Evolutionary conservation across 805 yeast genomes (phyloP), one percentile per base, ranked within the genome.

Genomic region (Saccharomycopsis capsularis): DNA sequence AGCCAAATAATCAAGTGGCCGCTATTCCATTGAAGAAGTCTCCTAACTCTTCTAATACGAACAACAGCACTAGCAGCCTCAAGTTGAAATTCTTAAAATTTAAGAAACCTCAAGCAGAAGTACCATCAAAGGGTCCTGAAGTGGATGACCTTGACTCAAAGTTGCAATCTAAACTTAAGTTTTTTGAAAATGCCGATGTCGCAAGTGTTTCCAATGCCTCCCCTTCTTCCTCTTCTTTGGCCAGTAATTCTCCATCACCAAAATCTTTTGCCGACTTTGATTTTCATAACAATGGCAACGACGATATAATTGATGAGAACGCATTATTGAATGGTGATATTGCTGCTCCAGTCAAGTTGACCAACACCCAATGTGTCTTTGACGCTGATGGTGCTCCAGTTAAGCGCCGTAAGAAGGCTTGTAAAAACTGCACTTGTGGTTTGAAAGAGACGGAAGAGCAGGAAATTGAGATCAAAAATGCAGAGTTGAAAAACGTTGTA

Each of bases 371-470:
- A 34, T 53, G 54, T 39, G 47, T 44, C 23, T 53, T 53, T 16
- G 54, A 50, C 29, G 51, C 46, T 66, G 16, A 45, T 38, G 40
- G 69, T 61, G 42, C 80, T 79, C 34, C 76, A 74, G 57, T 46
- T 9, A 52, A 52, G 22, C 42, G 75, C 67, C 76, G 95, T 63
- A 79, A 91, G 70, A 88, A 82, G 68, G 99, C 99, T 0, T 93
- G 99, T 71, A 93, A 90, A 68, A 96, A 93, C 67, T 93, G 99
- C 67, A 84, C 97, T 0, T 93, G 99, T 71, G 99, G 99, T 4
- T 73, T 93, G 55, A 89, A 85, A 58, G 99, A 93, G 64, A 66
- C 75, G 46, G 96, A 93, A 68, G 90, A 84, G 52, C 69, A 67
- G 46, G 87, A 79, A 38, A 56, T 69, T 30, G 65, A 61, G n/a